Conservation (phyloP, 2,329 filamentous ascomycete genomes). For the Scopulariopsis brevicaulis region DNA sequence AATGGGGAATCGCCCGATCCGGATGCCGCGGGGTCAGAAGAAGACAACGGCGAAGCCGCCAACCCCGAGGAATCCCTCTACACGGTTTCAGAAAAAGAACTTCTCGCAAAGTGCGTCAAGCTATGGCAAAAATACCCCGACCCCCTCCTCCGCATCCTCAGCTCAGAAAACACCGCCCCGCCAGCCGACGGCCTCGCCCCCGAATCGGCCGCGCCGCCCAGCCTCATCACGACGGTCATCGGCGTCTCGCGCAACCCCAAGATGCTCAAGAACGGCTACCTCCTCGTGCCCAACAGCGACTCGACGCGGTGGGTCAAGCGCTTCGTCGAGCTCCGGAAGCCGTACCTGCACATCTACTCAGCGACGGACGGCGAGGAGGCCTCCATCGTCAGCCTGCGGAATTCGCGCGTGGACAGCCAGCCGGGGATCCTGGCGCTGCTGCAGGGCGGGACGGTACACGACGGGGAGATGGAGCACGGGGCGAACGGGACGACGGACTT, state of each 20-base stretch:
- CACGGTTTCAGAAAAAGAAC: constrained; percentile 28
- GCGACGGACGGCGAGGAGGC: constrained; percentile 82
- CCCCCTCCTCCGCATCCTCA: constrained; percentile 42
- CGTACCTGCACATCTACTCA: constrained; percentile 85
- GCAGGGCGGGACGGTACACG: constrained; percentile 32
- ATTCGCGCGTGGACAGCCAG: constrained; percentile 83
- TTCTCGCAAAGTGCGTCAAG: constrained; percentile 45
- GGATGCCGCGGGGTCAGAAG: constrained; percentile 10
- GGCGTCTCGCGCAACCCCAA: constrained; percentile 70
- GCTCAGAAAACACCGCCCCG: constrained; percentile 53
- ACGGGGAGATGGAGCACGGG: constrained; percentile 17
- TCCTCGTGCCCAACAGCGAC: constrained; percentile 73
- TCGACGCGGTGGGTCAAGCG: constrained; percentile 81
- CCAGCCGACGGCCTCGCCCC: constrained; percentile 49
- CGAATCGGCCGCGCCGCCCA: constrained; percentile 39
- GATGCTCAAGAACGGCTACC: constrained; percentile 76
- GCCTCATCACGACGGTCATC: constrained; percentile 65
- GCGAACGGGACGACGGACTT: constrained; percentile 22
- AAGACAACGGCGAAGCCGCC: constrained; percentile 13
- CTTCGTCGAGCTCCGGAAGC: constrained; percentile 83
- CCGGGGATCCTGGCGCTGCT: constrained; percentile 77
- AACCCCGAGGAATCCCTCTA: constrained; percentile 25
- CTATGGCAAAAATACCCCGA: constrained; percentile 55
- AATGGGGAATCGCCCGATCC: constrained; percentile 12
- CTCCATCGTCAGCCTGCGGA: constrained; percentile 76